Evolutionary conservation across 495 filamentous ascomycete genomes (phyloP), one percentile per base, ranked within the genome.

Genomic region (Penicillium psychrofluorescens): DNA sequence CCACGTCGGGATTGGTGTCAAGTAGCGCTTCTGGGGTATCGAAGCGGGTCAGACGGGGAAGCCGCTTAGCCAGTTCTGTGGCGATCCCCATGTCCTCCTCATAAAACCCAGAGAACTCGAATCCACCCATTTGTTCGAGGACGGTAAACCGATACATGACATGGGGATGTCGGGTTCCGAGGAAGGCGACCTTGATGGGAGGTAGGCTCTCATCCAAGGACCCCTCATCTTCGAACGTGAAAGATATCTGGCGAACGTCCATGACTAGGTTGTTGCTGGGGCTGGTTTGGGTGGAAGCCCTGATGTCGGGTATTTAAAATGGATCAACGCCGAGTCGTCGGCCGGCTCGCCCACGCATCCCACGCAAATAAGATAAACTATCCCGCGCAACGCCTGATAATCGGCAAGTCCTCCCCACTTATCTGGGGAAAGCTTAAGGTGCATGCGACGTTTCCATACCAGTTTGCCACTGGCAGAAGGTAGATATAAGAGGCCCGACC

Each of bases 121-220:
- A 51, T 11, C 48, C 48, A 14, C 48, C 43, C 37, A 51, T 40
- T 33, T 51, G 41, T 27, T 51, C 48, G 13, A 51, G 48, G 7
- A 51, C 43, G 8, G 48, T 44, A 40, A 46, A 51, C 14, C 48
- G 48, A 43, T 51, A 51, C 43, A 46, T 51, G 10, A 51, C 48
- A 34, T 51, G 48, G 7, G 48, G 48, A 30, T 51, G 48, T 2
- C 48, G 37, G 15, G 43, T 46, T 8, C 48, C 48, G 11, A 51
- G 12, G 32, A 51, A 51, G 4, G 48, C 48, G 11, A 51, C 43
- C 33, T 51, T 51, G n/a, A 51, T 34, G 6, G 48, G 43, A 5
- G n/a, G 9, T 14, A 37, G 43, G 11, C 38, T 42, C 2, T 15
- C 44, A 42, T 35, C 37, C 42, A 31, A 9, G 30, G 28, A 14